Evolutionary conservation across 2,329 filamentous ascomycete genomes (phyloP).

Genomic region (Triangularia setosa): DNA sequence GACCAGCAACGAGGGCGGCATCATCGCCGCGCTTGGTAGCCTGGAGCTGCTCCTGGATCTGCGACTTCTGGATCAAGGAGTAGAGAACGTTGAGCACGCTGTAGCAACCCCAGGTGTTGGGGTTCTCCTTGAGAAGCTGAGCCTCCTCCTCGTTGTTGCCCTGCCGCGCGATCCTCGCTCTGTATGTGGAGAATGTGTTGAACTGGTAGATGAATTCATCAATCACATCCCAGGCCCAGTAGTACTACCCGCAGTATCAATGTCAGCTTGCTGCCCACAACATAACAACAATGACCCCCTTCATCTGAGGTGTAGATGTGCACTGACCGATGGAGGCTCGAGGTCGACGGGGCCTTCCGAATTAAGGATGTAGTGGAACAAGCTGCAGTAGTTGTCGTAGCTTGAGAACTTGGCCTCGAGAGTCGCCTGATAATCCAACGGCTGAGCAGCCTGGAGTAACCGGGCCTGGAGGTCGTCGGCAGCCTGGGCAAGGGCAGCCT

Average conservation of each 20-base stretch:
- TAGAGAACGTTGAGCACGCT: conserved; percentile 98
- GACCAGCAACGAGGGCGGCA: conserved; percentile 78
- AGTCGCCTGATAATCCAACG: conserved; percentile 91
- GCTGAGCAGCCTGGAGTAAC: conserved; percentile 85
- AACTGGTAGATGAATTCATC: conserved; percentile 99
- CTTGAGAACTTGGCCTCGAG: conserved; percentile 97
- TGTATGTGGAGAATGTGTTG: conserved; percentile 98
- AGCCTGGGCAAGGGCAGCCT: conserved; percentile 66
- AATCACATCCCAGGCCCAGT: conserved; percentile 99
- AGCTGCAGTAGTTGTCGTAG: conserved; percentile 98
- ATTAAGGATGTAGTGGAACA: conserved; percentile 99
- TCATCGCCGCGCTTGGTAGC: conserved; percentile 95
- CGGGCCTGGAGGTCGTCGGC: conserved; percentile 91
- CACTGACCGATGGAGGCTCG: conserved; percentile 87
- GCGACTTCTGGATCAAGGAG: conserved; percentile 95
- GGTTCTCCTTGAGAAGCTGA: conserved; percentile 86
- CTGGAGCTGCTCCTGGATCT: conserved; percentile 95
- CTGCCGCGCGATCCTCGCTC: conserved; percentile 82
- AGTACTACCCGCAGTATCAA: conserved; percentile 61
- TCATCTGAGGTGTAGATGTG: not conserved
- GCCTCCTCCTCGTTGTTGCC: conserved; percentile 88
- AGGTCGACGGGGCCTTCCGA: conserved; percentile 98
- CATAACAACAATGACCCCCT: not conserved
- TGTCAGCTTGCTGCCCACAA: conserved; percentile 17
- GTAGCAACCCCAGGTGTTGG: conserved; percentile 99